Evolutionary conservation across 2,329 filamentous ascomycete species (phyloP).

Genomic region (Curvularia sp.): DNA sequence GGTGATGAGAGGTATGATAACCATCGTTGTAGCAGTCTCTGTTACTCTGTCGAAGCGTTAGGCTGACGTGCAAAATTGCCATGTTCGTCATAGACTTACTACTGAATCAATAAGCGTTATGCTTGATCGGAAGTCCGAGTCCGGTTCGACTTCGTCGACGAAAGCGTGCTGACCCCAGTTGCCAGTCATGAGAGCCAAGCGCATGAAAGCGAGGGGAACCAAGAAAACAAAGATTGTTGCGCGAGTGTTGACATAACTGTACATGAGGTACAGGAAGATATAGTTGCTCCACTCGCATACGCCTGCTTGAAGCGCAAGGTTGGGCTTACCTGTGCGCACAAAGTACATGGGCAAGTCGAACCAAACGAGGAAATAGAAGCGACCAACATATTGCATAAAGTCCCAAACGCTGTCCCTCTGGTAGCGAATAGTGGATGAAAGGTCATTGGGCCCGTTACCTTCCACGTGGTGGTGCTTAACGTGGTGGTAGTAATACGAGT

Average conservation of each 20-base stretch:
- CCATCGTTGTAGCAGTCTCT: slow-evolving; percentile 84
- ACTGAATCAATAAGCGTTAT: slow-evolving; percentile 81
- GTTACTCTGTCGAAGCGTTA: slow-evolving; percentile 66
- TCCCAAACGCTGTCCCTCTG: slow-evolving; percentile 72
- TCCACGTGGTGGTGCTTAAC: slow-evolving; percentile 88
- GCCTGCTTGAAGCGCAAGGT: slow-evolving; percentile 62
- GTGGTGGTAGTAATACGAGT: slow-evolving; percentile 85
- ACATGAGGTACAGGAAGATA: slow-evolving; percentile 59
- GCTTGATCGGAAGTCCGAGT: slow-evolving; percentile 79
- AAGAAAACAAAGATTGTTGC: slow-evolving; percentile 71
- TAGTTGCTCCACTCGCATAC: slow-evolving; percentile 67
- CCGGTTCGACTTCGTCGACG: slow-evolving; percentile 75
- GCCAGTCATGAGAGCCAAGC: slow-evolving; percentile 77
- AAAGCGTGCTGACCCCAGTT: slow-evolving; percentile 88
- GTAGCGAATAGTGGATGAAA: slow-evolving; percentile 78
- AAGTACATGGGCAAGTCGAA: slow-evolving; percentile 79
- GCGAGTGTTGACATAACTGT: slow-evolving; percentile 56
- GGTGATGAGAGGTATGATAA: slow-evolving; percentile 81
- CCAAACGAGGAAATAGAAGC: slow-evolving; percentile 78
- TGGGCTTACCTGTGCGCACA: slow-evolving; percentile 64
- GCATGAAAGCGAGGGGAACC: slow-evolving; percentile 70
- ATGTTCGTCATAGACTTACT: slow-evolving; percentile 58
- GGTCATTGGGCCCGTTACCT: slow-evolving; percentile 77
- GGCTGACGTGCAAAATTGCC: background rate
- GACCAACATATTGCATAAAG: slow-evolving; percentile 74